These are phyloP conservation scores for Imleria badia DNA, from an alignment of 768 basidiomycete species.

Conservation along the genomic window DNA sequence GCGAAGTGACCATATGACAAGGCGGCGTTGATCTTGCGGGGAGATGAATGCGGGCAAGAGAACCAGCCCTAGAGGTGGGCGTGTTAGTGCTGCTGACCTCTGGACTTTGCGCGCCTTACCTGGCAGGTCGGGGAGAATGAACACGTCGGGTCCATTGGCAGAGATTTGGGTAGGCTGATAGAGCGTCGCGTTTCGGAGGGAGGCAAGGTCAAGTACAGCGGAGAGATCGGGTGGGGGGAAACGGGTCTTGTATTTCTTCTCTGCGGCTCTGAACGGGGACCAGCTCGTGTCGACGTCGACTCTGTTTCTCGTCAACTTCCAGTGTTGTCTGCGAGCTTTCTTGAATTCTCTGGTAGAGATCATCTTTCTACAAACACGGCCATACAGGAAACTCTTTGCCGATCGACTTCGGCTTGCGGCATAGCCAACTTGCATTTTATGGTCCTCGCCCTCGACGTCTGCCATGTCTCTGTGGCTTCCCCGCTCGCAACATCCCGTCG, in stretches of 20 bases:
- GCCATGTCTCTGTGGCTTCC: conserved; percentile 80
- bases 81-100: neutral
- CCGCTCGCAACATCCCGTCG: conserved; percentile 45
- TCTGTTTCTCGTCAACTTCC: conserved; percentile 60
- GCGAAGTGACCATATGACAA: conserved; percentile 71
- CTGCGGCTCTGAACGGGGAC: conserved; percentile 74
- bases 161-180: conserved; percentile 6
- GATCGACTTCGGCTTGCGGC: neutral
- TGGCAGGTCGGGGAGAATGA: conserved; percentile 37
- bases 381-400: conserved; percentile 20
- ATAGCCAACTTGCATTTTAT: neutral
- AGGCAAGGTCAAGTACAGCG: conserved; percentile 64
- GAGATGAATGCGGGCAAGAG: conserved; percentile 76
- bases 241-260: conserved; percentile 77
- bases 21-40: conserved; percentile 57
- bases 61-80: conserved; percentile 67
- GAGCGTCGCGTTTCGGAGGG: conserved; percentile 29
- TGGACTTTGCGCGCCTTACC: conserved; percentile 25
- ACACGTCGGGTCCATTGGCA: neutral
- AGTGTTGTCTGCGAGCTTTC: conserved; percentile 54
- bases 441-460: neutral
- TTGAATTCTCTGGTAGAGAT: conserved; percentile 47
- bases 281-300: conserved; percentile 49
- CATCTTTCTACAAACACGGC: conserved; percentile 29
- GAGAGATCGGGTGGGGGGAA: conserved; percentile 78